Base-by-base conservation (phyloP, 2,329 filamentous ascomycete genomes). In the Diaporthe citri region DNA sequence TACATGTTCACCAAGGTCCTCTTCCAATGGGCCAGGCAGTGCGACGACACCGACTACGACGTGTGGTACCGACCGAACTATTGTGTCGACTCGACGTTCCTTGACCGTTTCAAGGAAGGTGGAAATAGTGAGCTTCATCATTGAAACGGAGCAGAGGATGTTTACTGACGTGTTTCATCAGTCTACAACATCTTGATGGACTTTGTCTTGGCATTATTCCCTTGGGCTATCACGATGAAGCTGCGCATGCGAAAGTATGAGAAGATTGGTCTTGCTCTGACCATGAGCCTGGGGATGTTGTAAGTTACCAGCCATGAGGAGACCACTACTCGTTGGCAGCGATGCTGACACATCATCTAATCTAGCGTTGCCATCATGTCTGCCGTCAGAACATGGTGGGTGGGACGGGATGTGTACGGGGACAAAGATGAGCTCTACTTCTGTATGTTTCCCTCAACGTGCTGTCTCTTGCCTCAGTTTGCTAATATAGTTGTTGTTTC, bases 241-340 rank as follows among this genome's bases (percentile, higher is more conserved):
- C 28, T 74, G 28, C 48, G 55, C 60, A 74, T 74, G 51, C 55
- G 55, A 20, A 55, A 31, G 41, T 41, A 34, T 52, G 72, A 74
- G 64, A 74, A 74, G 28, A 28, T 71, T 43, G 62, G 72, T 28
- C 62, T 74, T 4, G 60, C 59, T 9, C 28, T 71, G 39, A 71
- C 72, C 2, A 55, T 74, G 72, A 74, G 72, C 39, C 17, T 74
- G 39, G 72, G 72, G n/a, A 69, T 74, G 52, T 25, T 74, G 72
- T 73, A 43, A 31, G 72, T 39, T 2, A 2, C 3, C 12, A 28
- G 13, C 13, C 20, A 22, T 28, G 15, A 6, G 10, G 7, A 31
- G 13, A 43, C 6, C 22, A 4, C 12, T 22, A 28, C n/a, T 20
- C 13, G 10, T 10, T 48, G 25, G 17, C 5, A 31, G 22, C 22